These are phyloP conservation scores for Globisporangium nagaii DNA, from an alignment of 352 stramenopile genomes.

Conservation along the genomic window DNA sequence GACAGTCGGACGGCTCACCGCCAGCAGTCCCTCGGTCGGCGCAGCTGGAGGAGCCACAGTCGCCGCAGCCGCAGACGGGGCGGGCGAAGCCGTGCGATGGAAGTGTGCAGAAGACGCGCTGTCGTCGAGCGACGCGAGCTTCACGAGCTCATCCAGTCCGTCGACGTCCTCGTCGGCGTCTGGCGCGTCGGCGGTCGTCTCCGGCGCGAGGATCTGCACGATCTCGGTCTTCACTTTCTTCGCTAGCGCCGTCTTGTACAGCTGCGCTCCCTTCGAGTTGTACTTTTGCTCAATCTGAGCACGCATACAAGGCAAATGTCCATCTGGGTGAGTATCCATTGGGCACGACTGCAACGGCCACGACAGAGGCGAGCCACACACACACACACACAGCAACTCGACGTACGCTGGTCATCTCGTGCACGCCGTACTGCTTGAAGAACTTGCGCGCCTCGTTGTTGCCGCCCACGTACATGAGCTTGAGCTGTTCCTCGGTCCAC, in stretches of 20 bases:
- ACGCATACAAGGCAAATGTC: too few species aligned
- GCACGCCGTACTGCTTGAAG: slow-evolving; percentile 90
- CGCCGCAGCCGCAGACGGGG: not conserved
- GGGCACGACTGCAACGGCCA: too few species aligned
- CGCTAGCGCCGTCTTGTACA: slow-evolving; percentile 81
- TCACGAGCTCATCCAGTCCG: slow-evolving; percentile 75
- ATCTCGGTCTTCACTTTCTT: slow-evolving; percentile 82
- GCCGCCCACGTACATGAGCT: slow-evolving; percentile 90
- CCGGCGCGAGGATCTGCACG: slow-evolving; percentile 42
- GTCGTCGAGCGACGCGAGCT: slow-evolving; percentile 47
- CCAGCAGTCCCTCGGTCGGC: slow-evolving; percentile 30
- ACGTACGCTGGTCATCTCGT: slow-evolving; percentile 83
- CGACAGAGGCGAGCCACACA: too few species aligned
- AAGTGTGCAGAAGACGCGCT: slow-evolving; percentile 37
- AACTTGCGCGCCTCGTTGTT: slow-evolving; percentile 92
- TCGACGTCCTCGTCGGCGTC: slow-evolving; percentile 42
- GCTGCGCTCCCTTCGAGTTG: slow-evolving; percentile 84
- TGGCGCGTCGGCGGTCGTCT: slow-evolving; percentile 31
- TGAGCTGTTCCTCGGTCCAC: slow-evolving; percentile 93
- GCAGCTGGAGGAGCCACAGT: slow-evolving; percentile 9
- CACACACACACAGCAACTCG: not conserved
- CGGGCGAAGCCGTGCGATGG: slow-evolving; percentile 20
- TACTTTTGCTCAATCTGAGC: slow-evolving; percentile 91
- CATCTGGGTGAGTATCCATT: too few species aligned
- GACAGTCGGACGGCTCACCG: slow-evolving; percentile 65